Percentiles rank a stretch among this genome's conserved stretches.
These are phyloP conservation scores for Boletus reticulatus DNA, from an alignment of 768 basidiomycete species.

Conservation along the genomic window DNA sequence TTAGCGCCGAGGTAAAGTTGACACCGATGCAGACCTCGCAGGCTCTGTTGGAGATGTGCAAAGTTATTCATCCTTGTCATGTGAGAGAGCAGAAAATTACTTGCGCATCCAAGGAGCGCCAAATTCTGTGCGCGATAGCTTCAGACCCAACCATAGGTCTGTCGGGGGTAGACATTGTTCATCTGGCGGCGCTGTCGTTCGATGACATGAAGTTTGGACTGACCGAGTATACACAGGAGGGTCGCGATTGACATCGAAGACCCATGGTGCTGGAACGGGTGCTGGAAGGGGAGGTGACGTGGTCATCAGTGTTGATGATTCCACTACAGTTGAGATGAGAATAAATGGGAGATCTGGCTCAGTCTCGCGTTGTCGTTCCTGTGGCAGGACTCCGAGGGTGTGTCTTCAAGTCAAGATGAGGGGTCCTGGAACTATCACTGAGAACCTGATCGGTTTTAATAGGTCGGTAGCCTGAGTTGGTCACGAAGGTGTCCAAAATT, in stretches of 20 bases:
- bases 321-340: too few relatives aligned
- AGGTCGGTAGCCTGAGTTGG: too few relatives aligned
- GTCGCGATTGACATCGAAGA: conserved; percentile 2
- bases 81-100: not conserved
- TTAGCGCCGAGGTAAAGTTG: conserved; percentile 13
- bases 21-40: conserved; percentile 16
- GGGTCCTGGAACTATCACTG: too few relatives aligned
- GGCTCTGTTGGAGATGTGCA: conserved; percentile 1
- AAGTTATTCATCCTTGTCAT: not conserved
- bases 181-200: not conserved
- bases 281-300: not conserved
- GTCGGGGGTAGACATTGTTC: not conserved
- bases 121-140: conserved; percentile 6
- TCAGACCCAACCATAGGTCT: conserved; percentile 20
- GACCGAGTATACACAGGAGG: conserved; percentile 20
- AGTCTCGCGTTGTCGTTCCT: too few relatives aligned
- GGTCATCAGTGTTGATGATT: too few relatives aligned
- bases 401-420: too few relatives aligned
- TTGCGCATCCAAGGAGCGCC: conserved; percentile 8
- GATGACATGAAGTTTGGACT: not conserved
- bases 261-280: not conserved
- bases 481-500: too few relatives aligned
- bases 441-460: too few relatives aligned
- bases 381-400: too few relatives aligned
- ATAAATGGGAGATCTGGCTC: too few relatives aligned